These are phyloP conservation scores for Myxozyma lipomycoides DNA, from an alignment of 805 yeast species.

Conservation along the genomic window DNA sequence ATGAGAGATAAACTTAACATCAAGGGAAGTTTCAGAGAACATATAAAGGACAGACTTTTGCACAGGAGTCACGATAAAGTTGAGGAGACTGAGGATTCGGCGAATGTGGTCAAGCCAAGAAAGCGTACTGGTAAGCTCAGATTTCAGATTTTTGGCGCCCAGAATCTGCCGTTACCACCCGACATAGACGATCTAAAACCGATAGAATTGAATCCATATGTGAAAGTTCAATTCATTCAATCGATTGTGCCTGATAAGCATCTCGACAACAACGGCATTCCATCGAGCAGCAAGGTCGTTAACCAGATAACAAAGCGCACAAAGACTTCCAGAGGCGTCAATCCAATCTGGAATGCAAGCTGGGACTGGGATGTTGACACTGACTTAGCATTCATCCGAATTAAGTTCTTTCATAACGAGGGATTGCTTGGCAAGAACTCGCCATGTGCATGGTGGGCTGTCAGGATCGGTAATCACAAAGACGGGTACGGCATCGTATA, in stretches of 20 bases:
- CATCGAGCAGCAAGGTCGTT: conserved; percentile 2
- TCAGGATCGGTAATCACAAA: conserved; percentile 8
- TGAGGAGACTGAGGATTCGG: background rate
- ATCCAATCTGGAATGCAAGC: conserved; percentile 2
- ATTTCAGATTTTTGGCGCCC: conserved; percentile 6
- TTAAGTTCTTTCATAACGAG: conserved; percentile 12
- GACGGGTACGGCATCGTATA: conserved; percentile 2
- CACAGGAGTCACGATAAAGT: background rate
- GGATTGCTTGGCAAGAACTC: conserved; percentile 11
- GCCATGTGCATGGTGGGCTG: conserved; percentile 14
- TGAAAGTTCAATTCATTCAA: conserved; percentile 8
- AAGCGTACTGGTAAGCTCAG: conserved; percentile 9
- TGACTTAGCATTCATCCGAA: conserved; percentile 9
- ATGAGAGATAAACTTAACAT: background rate
- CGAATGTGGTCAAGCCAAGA: background rate
- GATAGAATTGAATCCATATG: conserved; percentile 8
- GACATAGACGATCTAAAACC: background rate
- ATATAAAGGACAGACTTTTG: background rate
- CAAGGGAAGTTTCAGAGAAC: conserved; percentile 2
- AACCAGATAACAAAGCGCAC: conserved; percentile 3
- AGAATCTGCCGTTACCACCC: conserved; percentile 12
- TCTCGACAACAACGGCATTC: conserved; percentile 6
- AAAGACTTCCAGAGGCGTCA: conserved; percentile 4
- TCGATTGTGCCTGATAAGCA: conserved; percentile 2
- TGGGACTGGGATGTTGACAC: conserved; percentile 1